These are phyloP conservation scores for Trifolium subterraneum DNA, from an alignment of 306 rosid species.

Conservation along the genomic window DNA sequence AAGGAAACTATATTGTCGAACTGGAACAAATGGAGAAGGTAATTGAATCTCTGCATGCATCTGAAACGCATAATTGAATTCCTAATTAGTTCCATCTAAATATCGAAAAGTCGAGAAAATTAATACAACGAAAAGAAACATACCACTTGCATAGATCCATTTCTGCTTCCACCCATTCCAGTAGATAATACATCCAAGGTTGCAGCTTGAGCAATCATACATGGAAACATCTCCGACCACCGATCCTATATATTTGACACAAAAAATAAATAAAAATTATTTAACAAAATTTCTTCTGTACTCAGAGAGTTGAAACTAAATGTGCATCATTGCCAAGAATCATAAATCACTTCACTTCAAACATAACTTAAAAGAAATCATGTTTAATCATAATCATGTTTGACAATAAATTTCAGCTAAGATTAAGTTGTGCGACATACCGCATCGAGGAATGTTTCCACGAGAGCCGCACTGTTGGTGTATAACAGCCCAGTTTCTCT, in stretches of 20 bases:
- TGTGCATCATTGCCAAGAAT: not conserved
- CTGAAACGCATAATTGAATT: conserved; percentile 45
- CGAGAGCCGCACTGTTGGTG: conserved; percentile 60
- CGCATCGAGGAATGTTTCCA: conserved; percentile 70
- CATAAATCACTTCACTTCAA: too few species aligned
- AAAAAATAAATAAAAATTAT: conserved; percentile 29
- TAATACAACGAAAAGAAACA: conserved; percentile 20
- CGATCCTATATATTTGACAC: conserved; percentile 59
- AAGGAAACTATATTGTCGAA: conserved; percentile 68
- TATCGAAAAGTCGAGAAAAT: not conserved
- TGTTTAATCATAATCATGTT: too few species aligned
- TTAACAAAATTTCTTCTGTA: not conserved
- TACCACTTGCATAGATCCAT: conserved; percentile 79
- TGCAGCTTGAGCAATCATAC: conserved; percentile 63
- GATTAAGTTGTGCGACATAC: conserved; percentile 51
- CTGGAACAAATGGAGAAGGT: conserved; percentile 81
- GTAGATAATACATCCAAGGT: conserved; percentile 59
- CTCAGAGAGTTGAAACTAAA: conserved; percentile 9
- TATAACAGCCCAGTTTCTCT: conserved; percentile 56
- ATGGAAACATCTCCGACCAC: conserved; percentile 83
- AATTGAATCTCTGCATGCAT: conserved; percentile 84
- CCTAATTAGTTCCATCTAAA: conserved; percentile 17
- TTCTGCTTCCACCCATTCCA: conserved; percentile 63
- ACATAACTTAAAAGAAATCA: too few species aligned
- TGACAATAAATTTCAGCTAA: not conserved